Base-by-base conservation (phyloP, 805 yeast genomes). In the Kodamaea leandrae region DNA sequence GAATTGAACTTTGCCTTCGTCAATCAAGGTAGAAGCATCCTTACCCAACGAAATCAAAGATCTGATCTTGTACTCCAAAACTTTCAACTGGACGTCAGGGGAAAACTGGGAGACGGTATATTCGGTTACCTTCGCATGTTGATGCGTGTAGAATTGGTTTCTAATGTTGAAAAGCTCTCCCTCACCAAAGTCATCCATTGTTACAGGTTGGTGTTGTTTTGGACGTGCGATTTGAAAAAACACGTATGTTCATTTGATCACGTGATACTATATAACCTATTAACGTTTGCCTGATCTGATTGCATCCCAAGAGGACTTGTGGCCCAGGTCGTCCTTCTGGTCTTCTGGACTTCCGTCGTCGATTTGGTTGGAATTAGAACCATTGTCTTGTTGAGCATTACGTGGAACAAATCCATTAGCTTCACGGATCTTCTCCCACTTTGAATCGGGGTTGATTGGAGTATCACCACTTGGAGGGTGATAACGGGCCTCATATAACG, bases 101-200 rank as follows among this genome's bases (percentile, higher is more conserved):
- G 70, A 58, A 47, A 68, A 71, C 37, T 64, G 74, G 5, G 62
- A 68, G 24, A 66, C 42, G 26, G 57, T 32, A 39, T 71, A 67
- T 4, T 64, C 55, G 34, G 64, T 51, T 2, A 76, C 77, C 50
- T 71, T 66, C 9, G 63, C 53, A 54, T 71, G 77, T 51, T 78
- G 80, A 37, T 81, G 79, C 9, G 83, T 76, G 58, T 74, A 81
- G 62, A 78, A 82, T 44, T 76, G 77, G 52, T 78, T 82, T 49
- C 78, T 72, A 18, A 81, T 58, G 13, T 69, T 71, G 58, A 71
- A 81, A 26, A 77, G 66, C 51, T 79, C 83, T 57, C 72, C 71
- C 47, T 67, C 73, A 33, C 66, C 54, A 41, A 64, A 64, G 26
- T 57, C 57, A 44, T 64, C 68, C 74, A 68, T 68, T 16, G 39